These are phyloP conservation scores for Malus asiatica DNA, from an alignment of 306 rosid species.

Conservation along the genomic window DNA sequence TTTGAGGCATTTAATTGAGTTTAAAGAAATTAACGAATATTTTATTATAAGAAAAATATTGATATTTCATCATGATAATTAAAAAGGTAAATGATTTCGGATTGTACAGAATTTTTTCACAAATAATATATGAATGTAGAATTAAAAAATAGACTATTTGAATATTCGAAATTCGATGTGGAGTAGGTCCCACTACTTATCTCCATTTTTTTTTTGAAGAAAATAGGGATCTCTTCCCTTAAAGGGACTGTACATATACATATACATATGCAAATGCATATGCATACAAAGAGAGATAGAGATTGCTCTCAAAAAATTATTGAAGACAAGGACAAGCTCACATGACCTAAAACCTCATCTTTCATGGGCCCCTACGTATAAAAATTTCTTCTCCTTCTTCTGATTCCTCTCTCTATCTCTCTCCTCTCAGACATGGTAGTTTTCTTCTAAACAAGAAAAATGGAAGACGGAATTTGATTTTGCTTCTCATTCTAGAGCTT, in stretches of 20 bases:
- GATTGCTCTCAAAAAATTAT: neutral
- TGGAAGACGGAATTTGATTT: conserved; percentile 1
- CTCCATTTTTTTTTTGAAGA: too few species aligned
- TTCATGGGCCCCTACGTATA: conserved; percentile 60
- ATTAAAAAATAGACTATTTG: too few species aligned
- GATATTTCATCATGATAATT: too few species aligned
- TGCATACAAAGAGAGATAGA: neutral
- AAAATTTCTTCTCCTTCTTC: conserved; percentile 12
- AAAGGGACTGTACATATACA: too few species aligned
- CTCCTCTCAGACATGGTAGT: neutral
- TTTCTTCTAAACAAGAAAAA: neutral
- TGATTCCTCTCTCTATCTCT: conserved; percentile 7
- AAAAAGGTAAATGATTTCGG: too few species aligned
- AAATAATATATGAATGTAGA: too few species aligned
- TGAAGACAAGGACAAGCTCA: conserved; percentile 55
- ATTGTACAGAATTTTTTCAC: too few species aligned
- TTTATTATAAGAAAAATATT: too few species aligned
- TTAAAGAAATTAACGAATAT: too few species aligned
- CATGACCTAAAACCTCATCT: conserved; percentile 57
- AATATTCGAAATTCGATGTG: too few species aligned
- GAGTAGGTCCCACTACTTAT: too few species aligned
- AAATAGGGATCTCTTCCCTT: rapidly evolving
- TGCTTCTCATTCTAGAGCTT: conserved; percentile 8
- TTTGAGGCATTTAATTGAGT: too few species aligned
- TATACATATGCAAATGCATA: neutral